A percentile compares a stretch with the other conserved stretches of the same genome.
Conservation (phyloP, 495 filamentous ascomycete species). For the Trichoderma asperelloides region DNA sequence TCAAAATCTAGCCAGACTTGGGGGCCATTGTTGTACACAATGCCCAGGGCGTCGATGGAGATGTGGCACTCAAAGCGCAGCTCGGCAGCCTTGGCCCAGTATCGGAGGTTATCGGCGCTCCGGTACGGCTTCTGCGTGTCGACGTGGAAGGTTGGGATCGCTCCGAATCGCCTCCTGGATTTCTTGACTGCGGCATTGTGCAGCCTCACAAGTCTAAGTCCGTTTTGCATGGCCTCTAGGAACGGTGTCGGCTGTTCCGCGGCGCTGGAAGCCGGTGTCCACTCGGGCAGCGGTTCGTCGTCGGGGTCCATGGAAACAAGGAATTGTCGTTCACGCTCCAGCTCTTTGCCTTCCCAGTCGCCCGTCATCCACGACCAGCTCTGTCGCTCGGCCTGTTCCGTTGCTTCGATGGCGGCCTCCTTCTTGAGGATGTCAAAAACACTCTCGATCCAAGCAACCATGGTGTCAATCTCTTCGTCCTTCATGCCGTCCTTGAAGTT, state of each 20-base stretch:
- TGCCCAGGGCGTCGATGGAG: conserved; percentile 74
- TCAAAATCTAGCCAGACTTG: conserved; percentile 75
- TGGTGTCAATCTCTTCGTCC: conserved; percentile 59
- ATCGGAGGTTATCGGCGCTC: conserved; percentile 84
- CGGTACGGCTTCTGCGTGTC: conserved; percentile 93
- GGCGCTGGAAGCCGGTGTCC: conserved; percentile 47
- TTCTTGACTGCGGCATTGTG: conserved; percentile 83
- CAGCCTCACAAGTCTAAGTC: conserved; percentile 69
- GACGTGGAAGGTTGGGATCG: conserved; percentile 77
- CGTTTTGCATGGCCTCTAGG: conserved; percentile 63
- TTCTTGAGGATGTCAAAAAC: conserved; percentile 64
- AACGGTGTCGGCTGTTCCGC: conserved; percentile 62
- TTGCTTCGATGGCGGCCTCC: conserved; percentile 66
- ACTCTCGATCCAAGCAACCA: conserved; percentile 65
- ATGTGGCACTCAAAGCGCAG: conserved; percentile 86
- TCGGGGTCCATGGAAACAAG: conserved; percentile 49
- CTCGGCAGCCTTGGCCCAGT: conserved; percentile 93
- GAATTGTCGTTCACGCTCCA: conserved; percentile 77
- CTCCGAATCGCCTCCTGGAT: conserved; percentile 80
- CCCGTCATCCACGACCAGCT: conserved; percentile 71
- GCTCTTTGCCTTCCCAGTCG: conserved; percentile 70
- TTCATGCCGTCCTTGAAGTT: conserved; percentile 80
- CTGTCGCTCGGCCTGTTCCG: conserved; percentile 59
- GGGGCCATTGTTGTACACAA: conserved; percentile 59
- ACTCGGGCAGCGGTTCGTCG: conserved; percentile 53